Evolutionary conservation across 1,284 basidiomycete genomes (phyloP), one percentile per base, ranked within the genome.

Genomic region (Trichosporon sp.): DNA sequence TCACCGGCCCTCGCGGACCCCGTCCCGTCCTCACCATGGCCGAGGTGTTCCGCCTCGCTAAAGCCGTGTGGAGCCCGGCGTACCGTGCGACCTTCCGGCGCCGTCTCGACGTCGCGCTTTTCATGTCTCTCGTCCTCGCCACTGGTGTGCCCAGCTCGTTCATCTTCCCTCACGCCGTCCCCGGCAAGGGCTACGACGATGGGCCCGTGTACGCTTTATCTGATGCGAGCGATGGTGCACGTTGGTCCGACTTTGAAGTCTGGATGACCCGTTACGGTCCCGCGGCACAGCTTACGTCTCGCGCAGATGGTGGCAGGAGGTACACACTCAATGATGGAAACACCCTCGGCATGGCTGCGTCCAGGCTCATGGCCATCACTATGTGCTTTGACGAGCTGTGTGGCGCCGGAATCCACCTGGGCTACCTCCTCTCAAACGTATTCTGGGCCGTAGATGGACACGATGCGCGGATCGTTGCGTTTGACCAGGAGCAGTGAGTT

Each of bases 61-160:
- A 25, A 8, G 44, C 58, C 4, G 44, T 60, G 1, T 60, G 58
- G 58, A 49, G 40, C 19, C 44, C 58, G 2, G 27, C n/a, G 27
- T 60, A 60, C 58, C 13, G 9, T 11, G 58, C 40, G 5, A 23
- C 58, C 13, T 60, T 60, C 44, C 44, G 58, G 29, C 40, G 32
- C 29, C 58, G 58, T 21, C 27, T 60, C 44, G 58, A 60, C 32
- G 46, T 60, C 11, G 58, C 58, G 16, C 58, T 60, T 16, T 60
- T 31, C 58, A 52, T 60, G 23, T 29, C 58, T 19, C 58, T 60
- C 40, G 32, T 49, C 19, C 58, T 60, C 44, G 58, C 37, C 19
- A 60, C 58, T 31, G 58, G 44, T 21, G 21, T 44, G 29, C 29
- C 37, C n/a, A 60, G 58, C 40, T 11, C 29, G 8, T 8, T 7